These are phyloP conservation scores for Botrytis paeoniae DNA, from an alignment of 2,329 filamentous ascomycete genomes.

Conservation along the genomic window DNA sequence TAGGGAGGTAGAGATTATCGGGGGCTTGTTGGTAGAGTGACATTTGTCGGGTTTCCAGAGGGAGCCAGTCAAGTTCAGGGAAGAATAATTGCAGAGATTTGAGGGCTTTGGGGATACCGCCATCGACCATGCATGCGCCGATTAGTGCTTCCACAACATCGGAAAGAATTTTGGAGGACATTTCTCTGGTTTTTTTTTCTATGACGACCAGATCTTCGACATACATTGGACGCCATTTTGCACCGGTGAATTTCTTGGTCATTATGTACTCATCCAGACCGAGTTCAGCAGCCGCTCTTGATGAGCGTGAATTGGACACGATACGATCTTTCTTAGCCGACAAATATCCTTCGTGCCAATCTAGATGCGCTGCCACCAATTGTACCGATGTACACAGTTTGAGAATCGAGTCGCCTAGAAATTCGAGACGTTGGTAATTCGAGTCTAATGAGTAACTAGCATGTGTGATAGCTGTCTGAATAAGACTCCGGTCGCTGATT, in stretches of 20 bases:
- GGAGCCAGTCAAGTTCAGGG: slow-evolving; percentile 53
- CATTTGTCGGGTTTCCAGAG: slow-evolving; percentile 43
- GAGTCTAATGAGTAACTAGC: slow-evolving; percentile 55
- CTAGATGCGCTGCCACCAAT: slow-evolving; percentile 54
- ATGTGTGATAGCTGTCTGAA: slow-evolving; percentile 69
- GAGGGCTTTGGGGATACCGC: slow-evolving; percentile 62
- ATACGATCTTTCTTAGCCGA: slow-evolving; percentile 64
- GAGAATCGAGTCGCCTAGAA: slow-evolving; percentile 79
- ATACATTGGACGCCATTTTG: slow-evolving; percentile 70
- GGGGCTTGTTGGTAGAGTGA: slow-evolving; percentile 46
- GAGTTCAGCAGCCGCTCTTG: slow-evolving; percentile 56
- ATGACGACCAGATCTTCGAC: slow-evolving; percentile 42
- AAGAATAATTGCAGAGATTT: slow-evolving; percentile 66
- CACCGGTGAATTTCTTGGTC: slow-evolving; percentile 61
- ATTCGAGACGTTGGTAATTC: slow-evolving; percentile 83
- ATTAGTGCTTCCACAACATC: slow-evolving; percentile 86
- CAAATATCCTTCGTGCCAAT: slow-evolving; percentile 75
- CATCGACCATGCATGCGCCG: slow-evolving; percentile 69
- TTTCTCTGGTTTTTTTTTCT: slow-evolving; percentile 29
- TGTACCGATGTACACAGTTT: slow-evolving; percentile 71
- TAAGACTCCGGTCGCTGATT: slow-evolving; percentile 52
- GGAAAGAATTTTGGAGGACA: slow-evolving; percentile 78
- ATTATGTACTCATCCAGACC: slow-evolving; percentile 74
- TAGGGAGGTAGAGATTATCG: slow-evolving; percentile 39
- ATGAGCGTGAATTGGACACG: slow-evolving; percentile 74